Evolutionary conservation across 768 basidiomycete genomes (phyloP).

Genomic region (Kwoniella sp.): DNA sequence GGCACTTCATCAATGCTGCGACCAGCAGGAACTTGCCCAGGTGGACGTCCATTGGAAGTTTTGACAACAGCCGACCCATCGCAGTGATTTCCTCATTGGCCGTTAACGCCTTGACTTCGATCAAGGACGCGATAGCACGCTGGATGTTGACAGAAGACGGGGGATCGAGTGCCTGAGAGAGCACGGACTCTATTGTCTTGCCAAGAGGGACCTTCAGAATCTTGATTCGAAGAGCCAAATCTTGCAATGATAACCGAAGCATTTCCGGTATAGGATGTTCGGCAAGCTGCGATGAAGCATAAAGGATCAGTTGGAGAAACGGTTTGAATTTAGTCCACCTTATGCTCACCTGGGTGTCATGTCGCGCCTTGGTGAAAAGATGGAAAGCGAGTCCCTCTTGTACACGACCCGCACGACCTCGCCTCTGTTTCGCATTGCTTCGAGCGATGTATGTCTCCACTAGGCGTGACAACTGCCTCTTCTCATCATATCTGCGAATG

Average conservation of each 20-base stretch:
- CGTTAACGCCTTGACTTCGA: constrained; percentile 89
- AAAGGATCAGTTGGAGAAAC: background rate
- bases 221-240: constrained; percentile 63
- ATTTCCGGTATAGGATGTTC: constrained; percentile 94
- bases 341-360: constrained; percentile 72
- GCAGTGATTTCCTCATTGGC: constrained; percentile 86
- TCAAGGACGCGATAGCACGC: constrained; percentile 82
- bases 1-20: constrained; percentile 79
- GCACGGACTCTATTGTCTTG: constrained; percentile 81
- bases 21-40: constrained; percentile 89
- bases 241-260: constrained; percentile 86
- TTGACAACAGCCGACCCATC: constrained; percentile 85
- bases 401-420: constrained; percentile 90
- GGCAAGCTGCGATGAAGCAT: constrained; percentile 65
- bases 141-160: constrained; percentile 83
- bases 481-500: constrained; percentile 80
- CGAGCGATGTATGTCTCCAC: constrained; percentile 88
- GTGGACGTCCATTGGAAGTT: constrained; percentile 92
- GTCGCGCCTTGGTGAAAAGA: constrained; percentile 83
- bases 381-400: constrained; percentile 89
- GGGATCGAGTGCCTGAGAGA: constrained; percentile 85
- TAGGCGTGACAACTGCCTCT: constrained; percentile 88
- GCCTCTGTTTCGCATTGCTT: constrained; percentile 80
- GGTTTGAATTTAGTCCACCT: background rate
- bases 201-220: constrained; percentile 89